Conservation (phyloP, 2,329 filamentous ascomycete species). For the Botrytis paeoniae region DNA sequence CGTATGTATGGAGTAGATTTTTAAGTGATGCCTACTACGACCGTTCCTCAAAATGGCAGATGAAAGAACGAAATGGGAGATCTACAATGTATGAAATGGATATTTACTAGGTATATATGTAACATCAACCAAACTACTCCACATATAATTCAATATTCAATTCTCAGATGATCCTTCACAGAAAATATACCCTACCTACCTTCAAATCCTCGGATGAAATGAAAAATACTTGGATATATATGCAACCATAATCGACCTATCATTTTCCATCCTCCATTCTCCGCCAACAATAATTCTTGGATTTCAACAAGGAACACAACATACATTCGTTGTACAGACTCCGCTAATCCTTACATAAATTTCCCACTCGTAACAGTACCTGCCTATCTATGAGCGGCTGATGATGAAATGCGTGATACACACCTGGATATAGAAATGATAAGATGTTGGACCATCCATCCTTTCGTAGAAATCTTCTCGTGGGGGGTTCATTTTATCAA, state of each 20-base stretch:
- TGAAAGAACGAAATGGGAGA: not conserved
- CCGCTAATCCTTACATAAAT: not conserved
- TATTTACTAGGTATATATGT: not conserved
- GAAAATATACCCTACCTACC: not conserved
- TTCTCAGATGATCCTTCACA: not conserved
- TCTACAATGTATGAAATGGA: not conserved
- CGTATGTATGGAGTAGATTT: not conserved
- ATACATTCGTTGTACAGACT: constrained; percentile 5
- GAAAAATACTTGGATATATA: not conserved
- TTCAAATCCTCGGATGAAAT: not conserved
- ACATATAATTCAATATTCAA: not conserved
- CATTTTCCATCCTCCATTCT: not conserved
- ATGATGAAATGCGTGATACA: not conserved
- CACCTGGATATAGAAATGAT: not conserved
- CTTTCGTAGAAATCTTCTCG: not conserved
- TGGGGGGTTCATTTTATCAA: not conserved
- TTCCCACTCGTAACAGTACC: not conserved
- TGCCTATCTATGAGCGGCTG: not conserved
- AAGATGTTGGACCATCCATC: not conserved
- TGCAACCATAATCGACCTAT: not conserved
- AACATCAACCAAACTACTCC: not conserved
- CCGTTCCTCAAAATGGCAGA: not conserved
- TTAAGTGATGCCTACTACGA: not conserved
- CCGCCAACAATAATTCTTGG: not conserved
- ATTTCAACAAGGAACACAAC: not conserved